Evolutionary conservation across 768 basidiomycete genomes (phyloP).

Genomic region (Lepiota venenata): DNA sequence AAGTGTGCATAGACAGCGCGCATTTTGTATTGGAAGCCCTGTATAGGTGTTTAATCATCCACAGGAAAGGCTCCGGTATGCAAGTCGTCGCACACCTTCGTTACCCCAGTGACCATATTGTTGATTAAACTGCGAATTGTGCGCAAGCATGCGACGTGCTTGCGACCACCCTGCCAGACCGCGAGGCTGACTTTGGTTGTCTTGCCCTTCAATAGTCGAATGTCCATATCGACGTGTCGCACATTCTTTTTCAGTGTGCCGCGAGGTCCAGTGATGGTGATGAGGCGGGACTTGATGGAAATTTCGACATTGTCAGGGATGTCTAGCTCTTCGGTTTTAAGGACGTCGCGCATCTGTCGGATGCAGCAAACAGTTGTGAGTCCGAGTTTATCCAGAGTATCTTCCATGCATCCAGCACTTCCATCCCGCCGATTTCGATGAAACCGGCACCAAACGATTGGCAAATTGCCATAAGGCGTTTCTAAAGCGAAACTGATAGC

Average conservation of each 20-base stretch:
- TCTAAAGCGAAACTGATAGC: constrained; percentile 12
- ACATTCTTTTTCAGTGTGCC: constrained; percentile 91
- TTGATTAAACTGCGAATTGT: constrained; percentile 93
- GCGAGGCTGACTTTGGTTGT: constrained; percentile 80
- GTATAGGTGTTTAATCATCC: constrained; percentile 5
- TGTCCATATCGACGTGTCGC: constrained; percentile 93
- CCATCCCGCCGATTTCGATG: constrained; percentile 12
- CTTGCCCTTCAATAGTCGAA: constrained; percentile 79
- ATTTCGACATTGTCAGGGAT: constrained; percentile 86
- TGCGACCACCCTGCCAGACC: constrained; percentile 97
- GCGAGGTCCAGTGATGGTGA: constrained; percentile 90
- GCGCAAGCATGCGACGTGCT: constrained; percentile 97
- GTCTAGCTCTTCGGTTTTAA: constrained; percentile 90
- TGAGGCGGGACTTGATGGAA: constrained; percentile 84
- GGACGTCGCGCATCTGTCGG: constrained; percentile 85
- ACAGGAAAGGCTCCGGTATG: not conserved
- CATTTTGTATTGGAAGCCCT: constrained; percentile 99
- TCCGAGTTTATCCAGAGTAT: constrained; percentile 34
- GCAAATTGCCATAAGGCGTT: constrained; percentile 6
- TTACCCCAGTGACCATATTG: constrained; percentile 98
- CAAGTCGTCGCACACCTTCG: constrained; percentile 57
- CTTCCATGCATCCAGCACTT: constrained; percentile 32
- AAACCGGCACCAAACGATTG: constrained; percentile 22
- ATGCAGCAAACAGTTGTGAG: constrained; percentile 24
- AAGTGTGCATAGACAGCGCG: constrained; percentile 99